These are phyloP conservation scores for Phytophthora megakarya DNA, from an alignment of 352 stramenopile species.

Conservation along the genomic window DNA sequence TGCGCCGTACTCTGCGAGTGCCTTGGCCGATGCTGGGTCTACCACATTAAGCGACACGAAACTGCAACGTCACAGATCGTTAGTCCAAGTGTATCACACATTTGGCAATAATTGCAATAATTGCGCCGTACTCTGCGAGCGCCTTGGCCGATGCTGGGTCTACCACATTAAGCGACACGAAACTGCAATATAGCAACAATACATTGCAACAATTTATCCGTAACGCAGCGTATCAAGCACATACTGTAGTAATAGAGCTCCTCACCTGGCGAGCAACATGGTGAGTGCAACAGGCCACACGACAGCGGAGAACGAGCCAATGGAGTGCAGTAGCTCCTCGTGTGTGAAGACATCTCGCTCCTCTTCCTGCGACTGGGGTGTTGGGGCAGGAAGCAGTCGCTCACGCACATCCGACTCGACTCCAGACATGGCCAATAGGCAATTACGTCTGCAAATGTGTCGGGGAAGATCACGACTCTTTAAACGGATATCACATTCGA, in stretches of 20 bases:
- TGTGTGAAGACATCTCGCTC: slow-evolving; percentile 64
- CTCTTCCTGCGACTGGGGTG: slow-evolving; percentile 23
- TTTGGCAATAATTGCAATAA: neutral
- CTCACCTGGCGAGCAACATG: slow-evolving; percentile 82
- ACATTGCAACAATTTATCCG: slow-evolving; percentile 6
- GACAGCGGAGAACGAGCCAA: slow-evolving; percentile 86
- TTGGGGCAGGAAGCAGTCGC: slow-evolving; percentile 41
- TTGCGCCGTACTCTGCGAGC: slow-evolving; percentile 64
- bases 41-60: slow-evolving; percentile 85
- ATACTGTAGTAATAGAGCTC: neutral
- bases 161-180: slow-evolving; percentile 83
- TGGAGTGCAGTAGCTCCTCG: slow-evolving; percentile 83
- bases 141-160: slow-evolving; percentile 74
- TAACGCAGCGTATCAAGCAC: neutral
- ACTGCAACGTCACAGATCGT: slow-evolving; percentile 35
- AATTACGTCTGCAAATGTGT: slow-evolving; percentile 17
- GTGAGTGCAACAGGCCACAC: slow-evolving; percentile 79
- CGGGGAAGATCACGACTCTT: slow-evolving; percentile 17
- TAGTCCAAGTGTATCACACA: neutral
- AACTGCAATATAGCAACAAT: slow-evolving; percentile 37
- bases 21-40: slow-evolving; percentile 72
- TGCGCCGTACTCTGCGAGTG: slow-evolving; percentile 66
- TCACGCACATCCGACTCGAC: slow-evolving; percentile 48
- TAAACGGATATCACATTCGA: slow-evolving; percentile 7
- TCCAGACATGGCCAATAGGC: slow-evolving; percentile 24